Evolutionary conservation across 1,284 basidiomycete species (phyloP), one percentile per base, ranked within the genome.

Genomic region (Schizophyllum amplum): DNA sequence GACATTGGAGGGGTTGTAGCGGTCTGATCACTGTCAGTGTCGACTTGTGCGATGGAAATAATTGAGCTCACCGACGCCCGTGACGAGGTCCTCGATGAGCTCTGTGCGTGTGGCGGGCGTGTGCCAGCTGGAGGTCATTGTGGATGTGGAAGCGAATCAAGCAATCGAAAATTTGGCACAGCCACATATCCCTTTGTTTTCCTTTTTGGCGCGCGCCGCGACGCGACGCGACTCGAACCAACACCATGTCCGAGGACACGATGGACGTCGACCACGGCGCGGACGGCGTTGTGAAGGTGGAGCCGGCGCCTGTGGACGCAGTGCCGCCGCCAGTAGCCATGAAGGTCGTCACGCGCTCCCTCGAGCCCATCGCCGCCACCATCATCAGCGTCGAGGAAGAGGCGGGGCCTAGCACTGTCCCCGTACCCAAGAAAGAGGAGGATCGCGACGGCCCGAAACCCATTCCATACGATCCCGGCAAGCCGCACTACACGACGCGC

Each of bases 1-100:
- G 59, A 96, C 84, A 72, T 97, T 98, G 59, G 90, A 89, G 47
- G 94, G 94, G 73, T 98, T 98, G 74, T 98, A 98, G 61, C 94
- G 86, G 78, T 98, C 94, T 94, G 64, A n/a, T n/a, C 24, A 56
- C 52, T 49, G 47, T 33, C 22, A 11, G 13, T 9, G 13, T 22
- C 22, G 22, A 27, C 25, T 51, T 62, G 48, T 54, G 53, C 51
- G 54, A 46, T 62, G 48, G 51, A 52, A 9, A 54, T 56, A 51
- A 50, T 27, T 20, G 33, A 17, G 75, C 91, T 65, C 62, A 92
- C 93, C 93, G 60, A 96, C 93, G 58, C 93, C 93, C 53, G 90
- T 92, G 50, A 96, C 93, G 27, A 96, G 82, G 65, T 90, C 87
- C 67, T 95, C 90, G 61, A 96, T 94, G 63, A 90, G 79, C 61